These are phyloP conservation scores for Boletellus sp. DNA, from an alignment of 1,284 basidiomycete genomes.

Conservation along the genomic window DNA sequence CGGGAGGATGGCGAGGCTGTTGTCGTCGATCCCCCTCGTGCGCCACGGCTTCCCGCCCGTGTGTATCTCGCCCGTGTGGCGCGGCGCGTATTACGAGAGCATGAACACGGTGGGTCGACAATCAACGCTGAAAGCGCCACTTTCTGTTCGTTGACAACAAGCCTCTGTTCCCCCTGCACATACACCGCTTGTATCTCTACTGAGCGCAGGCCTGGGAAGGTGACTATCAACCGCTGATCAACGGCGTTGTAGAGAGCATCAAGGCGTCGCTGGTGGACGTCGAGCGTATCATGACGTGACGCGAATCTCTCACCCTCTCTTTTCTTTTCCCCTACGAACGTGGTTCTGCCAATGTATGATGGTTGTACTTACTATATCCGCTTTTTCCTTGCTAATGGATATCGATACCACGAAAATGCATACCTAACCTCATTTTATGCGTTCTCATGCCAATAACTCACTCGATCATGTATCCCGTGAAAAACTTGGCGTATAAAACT, in stretches of 20 bases:
- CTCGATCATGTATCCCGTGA: too few relatives aligned
- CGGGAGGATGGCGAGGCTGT: conserved; percentile 37
- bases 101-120: conserved; percentile 31
- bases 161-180: too few relatives aligned
- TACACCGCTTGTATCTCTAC: background rate
- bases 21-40: conserved; percentile 41
- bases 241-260: conserved; percentile 29
- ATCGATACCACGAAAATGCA: background rate
- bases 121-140: background rate
- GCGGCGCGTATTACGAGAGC: conserved; percentile 34
- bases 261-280: conserved; percentile 25
- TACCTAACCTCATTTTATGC: background rate
- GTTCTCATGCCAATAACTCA: background rate
- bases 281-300: conserved; percentile 31
- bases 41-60: conserved; percentile 40
- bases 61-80: conserved; percentile 32
- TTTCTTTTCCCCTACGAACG: background rate
- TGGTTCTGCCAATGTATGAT: background rate
- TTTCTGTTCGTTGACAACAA: too few relatives aligned
- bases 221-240: conserved; percentile 31
- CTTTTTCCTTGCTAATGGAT: background rate
- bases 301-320: too few relatives aligned
- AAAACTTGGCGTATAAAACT: too few relatives aligned
- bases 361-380: background rate
- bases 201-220: conserved; percentile 29